Percentiles rank a stretch among this genome's conserved stretches.
These are phyloP conservation scores for Pythium brassicae DNA, from an alignment of 352 stramenopile species.

Conservation along the genomic window DNA sequence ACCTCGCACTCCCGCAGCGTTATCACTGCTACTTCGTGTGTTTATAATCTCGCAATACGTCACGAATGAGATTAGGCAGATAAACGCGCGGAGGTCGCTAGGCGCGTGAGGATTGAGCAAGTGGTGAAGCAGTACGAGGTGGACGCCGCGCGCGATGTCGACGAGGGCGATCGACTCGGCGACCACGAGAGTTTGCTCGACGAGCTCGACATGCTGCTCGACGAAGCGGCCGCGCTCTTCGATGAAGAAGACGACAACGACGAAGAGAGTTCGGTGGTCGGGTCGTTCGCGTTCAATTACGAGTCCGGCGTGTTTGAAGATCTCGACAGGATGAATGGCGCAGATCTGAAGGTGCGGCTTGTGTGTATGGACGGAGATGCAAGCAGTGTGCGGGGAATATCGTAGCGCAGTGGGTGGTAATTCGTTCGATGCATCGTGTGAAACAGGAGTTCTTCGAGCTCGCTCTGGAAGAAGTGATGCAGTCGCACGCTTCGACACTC, in stretches of 20 bases:
- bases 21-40: neutral
- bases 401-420: too few relatives aligned
- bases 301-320: conserved; percentile 53
- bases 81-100: conserved; percentile 21
- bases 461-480: conserved; percentile 55
- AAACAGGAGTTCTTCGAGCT: conserved; percentile 63
- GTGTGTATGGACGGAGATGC: too few relatives aligned
- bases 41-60: neutral
- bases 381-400: neutral
- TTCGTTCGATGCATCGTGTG: neutral
- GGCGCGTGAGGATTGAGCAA: conserved; percentile 49
- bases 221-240: conserved; percentile 39
- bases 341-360: conserved; percentile 52
- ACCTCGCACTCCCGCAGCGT: neutral
- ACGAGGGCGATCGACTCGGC: conserved; percentile 13
- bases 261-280: conserved; percentile 38
- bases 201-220: conserved; percentile 46
- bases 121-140: conserved; percentile 67
- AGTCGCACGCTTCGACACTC: conserved; percentile 42
- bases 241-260: conserved; percentile 29
- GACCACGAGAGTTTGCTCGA: conserved; percentile 32
- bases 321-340: conserved; percentile 65
- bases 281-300: conserved; percentile 56
- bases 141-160: conserved; percentile 23
- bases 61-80: conserved; percentile 16